phyloP scores from a whole-genome alignment of 345 rosid genomes.

The Salix koriyanagi region DNA sequence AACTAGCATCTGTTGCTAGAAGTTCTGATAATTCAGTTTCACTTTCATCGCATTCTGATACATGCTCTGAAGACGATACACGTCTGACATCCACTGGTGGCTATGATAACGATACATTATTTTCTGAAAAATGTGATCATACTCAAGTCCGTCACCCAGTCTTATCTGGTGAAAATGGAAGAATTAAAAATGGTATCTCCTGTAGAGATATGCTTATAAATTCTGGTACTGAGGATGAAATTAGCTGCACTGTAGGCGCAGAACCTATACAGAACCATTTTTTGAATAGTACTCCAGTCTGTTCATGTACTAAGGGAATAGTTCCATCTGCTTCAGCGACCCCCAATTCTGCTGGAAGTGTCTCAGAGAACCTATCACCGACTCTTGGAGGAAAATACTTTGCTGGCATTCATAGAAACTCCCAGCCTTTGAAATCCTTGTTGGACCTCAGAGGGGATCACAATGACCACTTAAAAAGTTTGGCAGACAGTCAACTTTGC shows the following conservation, averaged over 20 bases:
- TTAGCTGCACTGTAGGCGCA: background rate
- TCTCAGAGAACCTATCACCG: constrained; percentile 3
- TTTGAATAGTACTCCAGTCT: constrained; percentile 1
- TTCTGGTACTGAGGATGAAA: background rate
- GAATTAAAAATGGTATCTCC: constrained; percentile 7
- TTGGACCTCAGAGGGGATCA: constrained; percentile 28
- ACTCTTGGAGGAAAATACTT: constrained; percentile 7
- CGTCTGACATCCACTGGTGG: constrained; percentile 2
- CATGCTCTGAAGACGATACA: constrained; percentile 10
- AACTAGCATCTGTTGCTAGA: background rate
- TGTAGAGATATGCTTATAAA: background rate
- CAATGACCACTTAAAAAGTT: constrained; percentile 17
- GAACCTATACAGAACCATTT: constrained; percentile 15
- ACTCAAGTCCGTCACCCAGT: background rate
- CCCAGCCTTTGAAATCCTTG: constrained; percentile 15
- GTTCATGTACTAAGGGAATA: constrained; percentile 6
- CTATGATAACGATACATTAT: background rate
- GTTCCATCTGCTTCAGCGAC: background rate
- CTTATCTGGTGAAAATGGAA: constrained; percentile 3
- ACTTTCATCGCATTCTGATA: constrained; percentile 7
- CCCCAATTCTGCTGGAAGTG: background rate
- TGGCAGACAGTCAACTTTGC: constrained; percentile 10
- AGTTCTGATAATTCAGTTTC: constrained; percentile 4
- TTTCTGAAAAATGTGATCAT: background rate
- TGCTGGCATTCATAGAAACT: constrained; percentile 6